Percentiles rank a stretch among this genome's conserved stretches.
Conservation (phyloP, 495 filamentous ascomycete species). For the Hypomontagnella monticulosa region DNA sequence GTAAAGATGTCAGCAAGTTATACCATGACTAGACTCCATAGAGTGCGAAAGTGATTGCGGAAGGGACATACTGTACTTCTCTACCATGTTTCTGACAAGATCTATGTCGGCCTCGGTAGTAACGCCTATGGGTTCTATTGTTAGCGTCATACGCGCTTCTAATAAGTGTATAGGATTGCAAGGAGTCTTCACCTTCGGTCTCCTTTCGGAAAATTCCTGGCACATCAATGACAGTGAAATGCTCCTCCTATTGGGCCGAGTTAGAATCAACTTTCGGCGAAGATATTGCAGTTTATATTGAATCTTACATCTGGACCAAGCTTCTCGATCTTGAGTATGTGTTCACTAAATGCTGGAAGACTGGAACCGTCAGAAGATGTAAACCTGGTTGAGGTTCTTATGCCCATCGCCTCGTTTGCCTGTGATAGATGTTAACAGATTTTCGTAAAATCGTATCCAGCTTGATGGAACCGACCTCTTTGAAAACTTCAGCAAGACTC, state of each 20-base stretch:
- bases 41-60: background rate
- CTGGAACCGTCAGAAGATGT: slow-evolving; percentile 26
- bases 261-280: background rate
- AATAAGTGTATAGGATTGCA: background rate
- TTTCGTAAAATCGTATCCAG: background rate
- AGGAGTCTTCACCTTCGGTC: slow-evolving; percentile 47
- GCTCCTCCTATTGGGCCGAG: slow-evolving; percentile 46
- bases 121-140: slow-evolving; percentile 22
- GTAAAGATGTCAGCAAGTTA: slow-evolving; percentile 11
- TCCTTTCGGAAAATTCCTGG: slow-evolving; percentile 69
- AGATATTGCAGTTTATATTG: background rate
- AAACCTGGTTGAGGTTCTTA: slow-evolving; percentile 39
- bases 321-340: slow-evolving; percentile 69
- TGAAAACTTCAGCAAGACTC: slow-evolving; percentile 44
- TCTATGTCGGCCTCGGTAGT: slow-evolving; percentile 59
- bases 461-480: slow-evolving; percentile 30
- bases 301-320: slow-evolving; percentile 57
- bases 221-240: slow-evolving; percentile 69
- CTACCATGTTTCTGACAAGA: slow-evolving; percentile 64
- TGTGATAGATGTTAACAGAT: slow-evolving; percentile 32
- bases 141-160: background rate
- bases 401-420: slow-evolving; percentile 59
- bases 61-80: slow-evolving; percentile 58
- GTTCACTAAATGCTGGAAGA: slow-evolving; percentile 60
- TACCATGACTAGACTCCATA: background rate